Conservation (phyloP, 2,329 filamentous ascomycete genomes). For the Penicillium vulpinum region DNA sequence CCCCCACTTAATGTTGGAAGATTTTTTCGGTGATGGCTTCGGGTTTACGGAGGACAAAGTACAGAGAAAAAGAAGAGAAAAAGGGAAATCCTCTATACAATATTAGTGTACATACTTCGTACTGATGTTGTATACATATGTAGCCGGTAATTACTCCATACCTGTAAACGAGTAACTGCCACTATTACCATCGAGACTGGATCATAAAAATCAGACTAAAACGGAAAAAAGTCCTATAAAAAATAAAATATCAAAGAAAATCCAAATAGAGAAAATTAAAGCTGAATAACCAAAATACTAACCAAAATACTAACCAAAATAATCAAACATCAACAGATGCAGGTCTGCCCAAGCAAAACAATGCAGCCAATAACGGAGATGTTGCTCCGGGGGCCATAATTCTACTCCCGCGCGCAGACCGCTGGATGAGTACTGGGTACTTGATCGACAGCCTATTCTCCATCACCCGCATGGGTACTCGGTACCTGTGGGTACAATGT, state of each 20-base stretch:
- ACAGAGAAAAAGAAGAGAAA: neutral
- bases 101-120: neutral
- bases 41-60: neutral
- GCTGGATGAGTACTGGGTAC: constrained; percentile 17
- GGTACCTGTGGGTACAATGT: constrained; percentile 12
- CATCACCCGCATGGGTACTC: constrained; percentile 3
- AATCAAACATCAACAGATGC: constrained; percentile 14
- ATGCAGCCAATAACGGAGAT: constrained; percentile 58
- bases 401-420: constrained; percentile 18
- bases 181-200: neutral
- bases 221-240: neutral
- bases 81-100: neutral
- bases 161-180: neutral
- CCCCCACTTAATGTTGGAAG: neutral
- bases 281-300: neutral
- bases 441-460: constrained; percentile 11
- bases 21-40: neutral
- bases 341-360: constrained; percentile 64
- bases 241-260: neutral
- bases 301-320: constrained; percentile 2
- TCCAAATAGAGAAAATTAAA: neutral
- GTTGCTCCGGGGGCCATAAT: constrained; percentile 3
- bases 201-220: neutral
- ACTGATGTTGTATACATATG: neutral
- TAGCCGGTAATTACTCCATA: neutral